phyloP scores from a whole-genome alignment of 371 early-diverging fungal genomes.

The Neoconidiobolus thromboides region DNA sequence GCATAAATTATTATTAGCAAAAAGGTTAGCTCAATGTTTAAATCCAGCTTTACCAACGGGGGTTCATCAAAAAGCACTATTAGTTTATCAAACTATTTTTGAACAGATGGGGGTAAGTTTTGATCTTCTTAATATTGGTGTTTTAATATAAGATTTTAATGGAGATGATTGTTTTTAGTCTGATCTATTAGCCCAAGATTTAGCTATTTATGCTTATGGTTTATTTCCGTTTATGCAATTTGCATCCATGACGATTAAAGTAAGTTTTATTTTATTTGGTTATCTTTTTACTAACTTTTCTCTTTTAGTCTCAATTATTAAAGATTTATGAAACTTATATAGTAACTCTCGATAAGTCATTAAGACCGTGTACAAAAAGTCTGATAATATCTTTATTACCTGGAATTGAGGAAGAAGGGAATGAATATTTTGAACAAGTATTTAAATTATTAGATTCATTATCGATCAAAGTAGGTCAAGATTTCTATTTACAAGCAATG shows the following conservation, averaged over 20 bases:
- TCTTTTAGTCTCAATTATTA: constrained; percentile 49
- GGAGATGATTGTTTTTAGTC: constrained; percentile 16
- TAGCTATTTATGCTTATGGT: constrained; percentile 73
- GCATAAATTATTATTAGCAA: constrained; percentile 68
- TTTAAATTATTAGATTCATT: constrained; percentile 48
- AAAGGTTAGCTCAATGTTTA: constrained; percentile 93
- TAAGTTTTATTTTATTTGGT: constrained; percentile 11
- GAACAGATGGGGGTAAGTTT: constrained; percentile 52
- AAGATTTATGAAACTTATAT: constrained; percentile 50
- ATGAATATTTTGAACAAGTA: constrained; percentile 61
- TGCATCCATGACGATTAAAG: constrained; percentile 68
- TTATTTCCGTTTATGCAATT: constrained; percentile 80
- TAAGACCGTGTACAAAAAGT: constrained; percentile 58
- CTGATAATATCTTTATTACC: constrained; percentile 68
- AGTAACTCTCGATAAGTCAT: constrained; percentile 40
- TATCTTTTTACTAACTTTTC: background rate
- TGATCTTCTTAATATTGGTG: background rate
- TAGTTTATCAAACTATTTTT: constrained; percentile 79
- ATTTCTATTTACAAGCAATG: constrained; percentile 60
- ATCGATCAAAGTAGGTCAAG: constrained; percentile 37
- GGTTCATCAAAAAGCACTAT: constrained; percentile 92
- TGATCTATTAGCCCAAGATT: constrained; percentile 58
- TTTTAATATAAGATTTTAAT: background rate
- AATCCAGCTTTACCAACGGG: constrained; percentile 98
- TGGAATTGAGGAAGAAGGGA: constrained; percentile 78